Evolutionary conservation across 2,329 filamentous ascomycete species (phyloP).

Genomic region (Sporothrix dimorphospora): DNA sequence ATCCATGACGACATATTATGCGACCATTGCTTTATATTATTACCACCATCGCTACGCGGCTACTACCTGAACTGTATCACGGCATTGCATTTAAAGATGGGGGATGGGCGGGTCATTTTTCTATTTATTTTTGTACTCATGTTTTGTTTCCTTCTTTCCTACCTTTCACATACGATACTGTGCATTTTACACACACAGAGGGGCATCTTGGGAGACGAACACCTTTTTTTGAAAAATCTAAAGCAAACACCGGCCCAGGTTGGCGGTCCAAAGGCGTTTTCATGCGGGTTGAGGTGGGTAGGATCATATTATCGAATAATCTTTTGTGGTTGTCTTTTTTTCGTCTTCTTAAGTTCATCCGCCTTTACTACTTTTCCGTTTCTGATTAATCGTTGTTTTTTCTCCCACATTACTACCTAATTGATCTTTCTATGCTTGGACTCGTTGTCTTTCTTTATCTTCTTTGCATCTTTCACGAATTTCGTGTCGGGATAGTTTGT

Average conservation of each 20-base stretch:
- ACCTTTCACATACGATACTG: neutral
- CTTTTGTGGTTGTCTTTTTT: neutral
- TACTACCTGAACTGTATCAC: neutral
- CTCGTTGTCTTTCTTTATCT: neutral
- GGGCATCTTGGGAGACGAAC: neutral
- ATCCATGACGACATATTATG: neutral
- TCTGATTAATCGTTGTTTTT: neutral
- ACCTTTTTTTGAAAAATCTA: neutral
- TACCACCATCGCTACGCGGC: neutral
- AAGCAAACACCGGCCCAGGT: conserved; percentile 7
- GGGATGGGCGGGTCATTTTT: neutral
- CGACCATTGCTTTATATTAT: neutral
- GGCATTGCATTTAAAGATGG: conserved; percentile 20
- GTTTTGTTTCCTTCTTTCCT: neutral
- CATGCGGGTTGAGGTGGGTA: neutral
- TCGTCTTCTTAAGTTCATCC: neutral
- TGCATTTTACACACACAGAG: conserved; percentile 2
- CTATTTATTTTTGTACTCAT: neutral
- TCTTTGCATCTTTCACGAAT: neutral
- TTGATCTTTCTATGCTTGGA: neutral
- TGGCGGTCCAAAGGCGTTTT: conserved; percentile 16
- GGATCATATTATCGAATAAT: conserved; percentile 11
- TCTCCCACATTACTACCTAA: neutral
- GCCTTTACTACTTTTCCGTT: neutral
- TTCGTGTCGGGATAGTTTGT: neutral